Percentiles rank a stretch among this genome's conserved stretches.
Conservation (phyloP, 768 basidiomycete genomes). For the Termitomyces sp. region DNA sequence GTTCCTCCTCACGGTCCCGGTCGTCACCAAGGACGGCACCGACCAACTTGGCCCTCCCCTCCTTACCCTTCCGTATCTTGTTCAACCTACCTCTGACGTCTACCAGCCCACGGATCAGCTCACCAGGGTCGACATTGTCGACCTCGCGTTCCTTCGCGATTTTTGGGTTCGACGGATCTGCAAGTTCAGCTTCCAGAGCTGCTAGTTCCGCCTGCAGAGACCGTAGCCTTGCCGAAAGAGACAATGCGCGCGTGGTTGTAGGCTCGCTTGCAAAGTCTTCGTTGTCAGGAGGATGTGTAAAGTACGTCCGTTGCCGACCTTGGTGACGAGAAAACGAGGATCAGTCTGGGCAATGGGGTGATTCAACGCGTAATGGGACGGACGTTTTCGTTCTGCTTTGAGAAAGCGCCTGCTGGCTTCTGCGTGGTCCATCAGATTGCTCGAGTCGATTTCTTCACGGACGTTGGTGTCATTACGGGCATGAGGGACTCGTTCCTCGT, state of each 20-base stretch:
- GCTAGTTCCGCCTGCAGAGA: conserved; percentile 72
- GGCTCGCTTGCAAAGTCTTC: conserved; percentile 33
- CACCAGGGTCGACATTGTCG: conserved; percentile 62
- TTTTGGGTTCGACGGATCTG: conserved; percentile 71
- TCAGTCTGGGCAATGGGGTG: background rate
- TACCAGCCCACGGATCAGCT: conserved; percentile 71
- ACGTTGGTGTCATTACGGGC: conserved; percentile 33
- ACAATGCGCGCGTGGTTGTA: conserved; percentile 26
- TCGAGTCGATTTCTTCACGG: conserved; percentile 66
- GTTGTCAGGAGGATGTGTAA: conserved; percentile 61
- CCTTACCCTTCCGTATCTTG: conserved; percentile 57
- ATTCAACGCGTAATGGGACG: conserved; percentile 25
- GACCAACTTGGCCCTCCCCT: conserved; percentile 61
- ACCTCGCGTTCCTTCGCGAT: conserved; percentile 54
- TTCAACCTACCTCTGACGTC: conserved; percentile 68
- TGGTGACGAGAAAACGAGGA: background rate
- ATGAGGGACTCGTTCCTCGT: conserved; percentile 53
- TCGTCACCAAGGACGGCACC: conserved; percentile 45
- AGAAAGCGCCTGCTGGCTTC: conserved; percentile 68
- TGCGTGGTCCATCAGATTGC: conserved; percentile 54
- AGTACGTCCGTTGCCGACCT: conserved; percentile 54
- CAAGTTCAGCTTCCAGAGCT: conserved; percentile 77
- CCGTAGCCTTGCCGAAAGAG: conserved; percentile 56
- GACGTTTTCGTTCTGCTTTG: conserved; percentile 60
- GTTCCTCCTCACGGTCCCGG: conserved; percentile 12